Evolutionary conservation across 768 basidiomycete species (phyloP).

Genomic region (Melanogaster broomeanus): DNA sequence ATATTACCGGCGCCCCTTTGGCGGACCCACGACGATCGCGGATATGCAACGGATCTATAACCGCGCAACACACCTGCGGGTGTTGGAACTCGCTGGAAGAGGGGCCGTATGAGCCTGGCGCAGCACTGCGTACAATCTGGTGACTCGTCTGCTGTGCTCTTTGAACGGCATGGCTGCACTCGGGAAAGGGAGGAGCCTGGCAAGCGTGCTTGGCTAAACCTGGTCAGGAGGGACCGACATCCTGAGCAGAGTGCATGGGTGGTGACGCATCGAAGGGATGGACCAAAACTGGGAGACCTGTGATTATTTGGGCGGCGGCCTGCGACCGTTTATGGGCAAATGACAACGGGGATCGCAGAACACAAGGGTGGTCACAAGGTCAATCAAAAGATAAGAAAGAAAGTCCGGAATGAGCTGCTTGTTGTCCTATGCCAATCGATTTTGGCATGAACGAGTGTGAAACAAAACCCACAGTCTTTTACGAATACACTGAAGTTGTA

Average conservation of each 20-base stretch:
- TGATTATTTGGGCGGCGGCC: constrained; percentile 73
- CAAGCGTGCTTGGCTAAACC: constrained; percentile 36
- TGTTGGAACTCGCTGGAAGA: constrained; percentile 49
- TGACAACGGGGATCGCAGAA: constrained; percentile 14
- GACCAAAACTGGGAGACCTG: constrained; percentile 59
- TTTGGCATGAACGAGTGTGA: constrained; percentile 74
- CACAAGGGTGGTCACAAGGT: constrained; percentile 8
- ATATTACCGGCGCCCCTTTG: constrained; percentile 62
- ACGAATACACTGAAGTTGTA: not conserved
- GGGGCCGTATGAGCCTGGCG: constrained; percentile 84
- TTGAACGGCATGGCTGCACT: constrained; percentile 80
- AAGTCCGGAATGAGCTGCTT: constrained; percentile 44
- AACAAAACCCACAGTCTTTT: not conserved
- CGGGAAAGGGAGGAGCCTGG: constrained; percentile 32
- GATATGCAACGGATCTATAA: constrained; percentile 96
- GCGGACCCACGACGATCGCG: constrained; percentile 60
- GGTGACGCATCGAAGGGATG: not conserved
- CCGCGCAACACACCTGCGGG: constrained; percentile 46
- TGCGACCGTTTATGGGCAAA: constrained; percentile 61
- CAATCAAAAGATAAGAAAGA: constrained; percentile 1
- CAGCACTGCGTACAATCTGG: constrained; percentile 54
- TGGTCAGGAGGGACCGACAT: constrained; percentile 20
- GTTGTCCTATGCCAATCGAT: constrained; percentile 81
- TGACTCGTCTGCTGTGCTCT: constrained; percentile 66
- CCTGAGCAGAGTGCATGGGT: not conserved